Conservation (phyloP, 169 alveolate genomes). For the Eimeria falciformis region DNA sequence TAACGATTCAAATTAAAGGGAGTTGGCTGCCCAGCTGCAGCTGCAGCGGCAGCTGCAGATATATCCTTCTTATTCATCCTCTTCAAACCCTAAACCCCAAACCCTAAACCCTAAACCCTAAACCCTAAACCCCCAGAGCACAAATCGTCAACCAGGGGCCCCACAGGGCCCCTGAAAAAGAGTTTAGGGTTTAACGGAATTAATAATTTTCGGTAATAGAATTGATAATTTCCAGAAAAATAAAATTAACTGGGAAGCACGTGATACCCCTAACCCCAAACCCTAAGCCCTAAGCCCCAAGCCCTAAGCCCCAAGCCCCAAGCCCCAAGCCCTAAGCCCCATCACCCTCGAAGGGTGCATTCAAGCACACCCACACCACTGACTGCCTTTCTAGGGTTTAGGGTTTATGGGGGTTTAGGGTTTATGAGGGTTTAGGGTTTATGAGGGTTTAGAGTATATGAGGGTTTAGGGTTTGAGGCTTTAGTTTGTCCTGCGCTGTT, state of each 20-base stretch:
- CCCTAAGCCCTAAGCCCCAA: neutral
- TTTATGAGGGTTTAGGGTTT: neutral
- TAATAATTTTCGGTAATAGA: no score
- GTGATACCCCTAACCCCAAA: neutral
- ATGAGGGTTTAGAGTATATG: neutral
- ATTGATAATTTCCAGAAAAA: no score
- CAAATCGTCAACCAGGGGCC: neutral
- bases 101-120: neutral
- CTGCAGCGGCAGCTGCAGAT: no score
- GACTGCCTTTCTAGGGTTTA: neutral
- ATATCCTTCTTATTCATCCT: no score
- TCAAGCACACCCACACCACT: neutral
- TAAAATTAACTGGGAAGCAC: no score
- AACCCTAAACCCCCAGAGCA: neutral
- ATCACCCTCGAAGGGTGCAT: neutral
- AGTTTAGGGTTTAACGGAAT: neutral
- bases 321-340: neutral
- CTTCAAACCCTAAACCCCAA: neutral
- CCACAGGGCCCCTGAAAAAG: neutral
- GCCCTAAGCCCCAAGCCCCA: neutral
- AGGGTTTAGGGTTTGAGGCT: no score
- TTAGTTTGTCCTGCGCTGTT: no score
- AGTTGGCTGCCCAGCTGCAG: constrained; percentile 73
- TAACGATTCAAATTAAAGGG: constrained; percentile 74
- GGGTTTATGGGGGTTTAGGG: neutral